Percentiles rank a stretch among this genome's conserved stretches.
These are phyloP conservation scores for Yamadazyma diospyri DNA, from an alignment of 1,139 yeast species.

Conservation along the genomic window DNA sequence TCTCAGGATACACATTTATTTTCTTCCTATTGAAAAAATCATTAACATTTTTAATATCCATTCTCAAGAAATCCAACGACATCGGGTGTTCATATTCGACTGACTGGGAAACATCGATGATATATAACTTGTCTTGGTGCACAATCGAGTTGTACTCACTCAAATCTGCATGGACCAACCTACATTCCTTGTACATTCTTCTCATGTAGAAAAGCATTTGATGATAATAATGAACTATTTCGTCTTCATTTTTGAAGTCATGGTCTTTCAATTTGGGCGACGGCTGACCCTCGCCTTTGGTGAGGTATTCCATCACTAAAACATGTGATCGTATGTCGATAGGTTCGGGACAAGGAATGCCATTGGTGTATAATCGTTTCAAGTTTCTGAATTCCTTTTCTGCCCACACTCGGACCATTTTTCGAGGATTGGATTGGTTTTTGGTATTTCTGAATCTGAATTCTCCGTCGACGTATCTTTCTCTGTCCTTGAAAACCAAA, in stretches of 20 bases:
- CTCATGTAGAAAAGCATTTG: constrained; percentile 84
- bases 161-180: constrained; percentile 93
- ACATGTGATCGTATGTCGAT: constrained; percentile 85
- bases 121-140: constrained; percentile 74
- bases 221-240: constrained; percentile 64
- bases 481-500: constrained; percentile 91
- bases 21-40: constrained; percentile 73
- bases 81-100: constrained; percentile 98
- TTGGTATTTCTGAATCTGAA: constrained; percentile 84
- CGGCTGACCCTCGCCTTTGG: constrained; percentile 76
- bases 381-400: constrained; percentile 94
- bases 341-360: constrained; percentile 93
- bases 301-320: constrained; percentile 87
- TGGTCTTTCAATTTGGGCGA: constrained; percentile 87
- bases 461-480: constrained; percentile 94
- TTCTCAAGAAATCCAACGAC: constrained; percentile 88
- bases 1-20: constrained; percentile 76
- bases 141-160: constrained; percentile 92
- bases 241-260: constrained; percentile 60
- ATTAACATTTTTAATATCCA: constrained; percentile 96
- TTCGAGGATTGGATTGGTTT: constrained; percentile 87
- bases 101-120: constrained; percentile 95
- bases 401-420: constrained; percentile 98
- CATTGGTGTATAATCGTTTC: constrained; percentile 71
- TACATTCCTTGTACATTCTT: constrained; percentile 80